A percentile compares a stretch with the other conserved stretches of the same genome.
phyloP scores from a whole-genome alignment of 768 basidiomycete genomes.

The Paxillus rubicundulus region DNA sequence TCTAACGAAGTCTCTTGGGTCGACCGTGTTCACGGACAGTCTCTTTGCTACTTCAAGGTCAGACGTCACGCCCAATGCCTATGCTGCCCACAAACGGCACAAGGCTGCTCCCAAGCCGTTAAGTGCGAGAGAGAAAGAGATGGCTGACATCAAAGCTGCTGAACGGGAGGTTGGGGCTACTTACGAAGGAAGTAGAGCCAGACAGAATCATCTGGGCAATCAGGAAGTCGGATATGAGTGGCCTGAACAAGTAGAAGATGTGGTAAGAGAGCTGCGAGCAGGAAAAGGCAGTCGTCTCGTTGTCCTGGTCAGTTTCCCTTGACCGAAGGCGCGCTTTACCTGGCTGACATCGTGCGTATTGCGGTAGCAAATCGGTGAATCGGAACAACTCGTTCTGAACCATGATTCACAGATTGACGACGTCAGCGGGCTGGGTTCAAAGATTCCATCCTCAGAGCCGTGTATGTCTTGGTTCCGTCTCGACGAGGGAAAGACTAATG shows the following conservation, averaged over 20 bases:
- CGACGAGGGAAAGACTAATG: background rate
- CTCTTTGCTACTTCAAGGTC: conserved; percentile 76
- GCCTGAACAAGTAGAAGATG: conserved; percentile 61
- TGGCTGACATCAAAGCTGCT: conserved; percentile 72
- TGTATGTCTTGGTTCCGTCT: conserved; percentile 30
- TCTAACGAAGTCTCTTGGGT: conserved; percentile 71
- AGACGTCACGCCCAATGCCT: conserved; percentile 66
- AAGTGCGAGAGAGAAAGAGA: conserved; percentile 77
- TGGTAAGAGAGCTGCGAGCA: conserved; percentile 55
- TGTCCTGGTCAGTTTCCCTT: conserved; percentile 53
- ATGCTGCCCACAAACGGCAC: conserved; percentile 70
- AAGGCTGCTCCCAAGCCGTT: conserved; percentile 77
- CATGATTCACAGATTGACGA: conserved; percentile 38
- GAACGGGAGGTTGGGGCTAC: conserved; percentile 57
- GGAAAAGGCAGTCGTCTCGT: conserved; percentile 53
- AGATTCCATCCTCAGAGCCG: conserved; percentile 58
- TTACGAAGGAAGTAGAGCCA: conserved; percentile 58
- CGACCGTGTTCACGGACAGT: conserved; percentile 65
- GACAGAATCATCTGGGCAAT: conserved; percentile 55
- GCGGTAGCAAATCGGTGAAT: conserved; percentile 63
- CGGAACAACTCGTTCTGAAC: conserved; percentile 58
- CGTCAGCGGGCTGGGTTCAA: conserved; percentile 43
- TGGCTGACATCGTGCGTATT: background rate
- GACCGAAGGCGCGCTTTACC: background rate
- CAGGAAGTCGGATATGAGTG: conserved; percentile 62